Percentiles rank a stretch among this genome's conserved stretches.
Evolutionary conservation across 2,329 filamentous ascomycete genomes (phyloP).

Genomic region (Colletotrichum sp.): DNA sequence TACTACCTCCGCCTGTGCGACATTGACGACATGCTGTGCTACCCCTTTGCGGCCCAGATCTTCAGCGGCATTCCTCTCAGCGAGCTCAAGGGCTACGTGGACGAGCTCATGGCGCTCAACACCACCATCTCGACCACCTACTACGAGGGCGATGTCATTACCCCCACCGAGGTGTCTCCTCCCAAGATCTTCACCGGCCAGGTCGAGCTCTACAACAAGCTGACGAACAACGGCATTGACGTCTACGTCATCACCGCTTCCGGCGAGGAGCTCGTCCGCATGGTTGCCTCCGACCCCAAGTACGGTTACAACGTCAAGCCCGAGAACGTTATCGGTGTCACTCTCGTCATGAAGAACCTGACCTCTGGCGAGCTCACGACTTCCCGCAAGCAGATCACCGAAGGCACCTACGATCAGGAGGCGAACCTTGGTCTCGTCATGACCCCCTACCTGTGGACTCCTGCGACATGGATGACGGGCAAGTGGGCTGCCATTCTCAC

Average conservation of each 20-base stretch:
- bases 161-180: slow-evolving; percentile 31
- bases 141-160: slow-evolving; percentile 36
- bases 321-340: slow-evolving; percentile 49
- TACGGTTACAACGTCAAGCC: slow-evolving; percentile 51
- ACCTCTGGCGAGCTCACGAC: slow-evolving; percentile 35
- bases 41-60: slow-evolving; percentile 47
- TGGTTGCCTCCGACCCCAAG: slow-evolving; percentile 48
- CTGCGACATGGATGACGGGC: slow-evolving; percentile 47
- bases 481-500: slow-evolving; percentile 48
- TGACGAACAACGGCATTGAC: slow-evolving; percentile 47
- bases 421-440: slow-evolving; percentile 44
- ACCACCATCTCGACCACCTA: slow-evolving; percentile 39
- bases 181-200: slow-evolving; percentile 45
- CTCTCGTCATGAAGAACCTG: slow-evolving; percentile 37
- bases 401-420: slow-evolving; percentile 36
- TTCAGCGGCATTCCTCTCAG: slow-evolving; percentile 47
- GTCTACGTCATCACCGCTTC: slow-evolving; percentile 47
- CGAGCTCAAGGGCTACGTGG: slow-evolving; percentile 50
- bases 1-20: slow-evolving; percentile 50
- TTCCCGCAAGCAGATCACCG: slow-evolving; percentile 43
- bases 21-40: slow-evolving; percentile 45
- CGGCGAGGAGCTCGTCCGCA: slow-evolving; percentile 49
- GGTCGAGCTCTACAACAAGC: slow-evolving; percentile 46
- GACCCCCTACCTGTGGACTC: slow-evolving; percentile 47
- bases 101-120: slow-evolving; percentile 51